These are phyloP conservation scores for Cutaneotrichosporon spelunceum DNA, from an alignment of 1,284 basidiomycete species.

Conservation along the genomic window DNA sequence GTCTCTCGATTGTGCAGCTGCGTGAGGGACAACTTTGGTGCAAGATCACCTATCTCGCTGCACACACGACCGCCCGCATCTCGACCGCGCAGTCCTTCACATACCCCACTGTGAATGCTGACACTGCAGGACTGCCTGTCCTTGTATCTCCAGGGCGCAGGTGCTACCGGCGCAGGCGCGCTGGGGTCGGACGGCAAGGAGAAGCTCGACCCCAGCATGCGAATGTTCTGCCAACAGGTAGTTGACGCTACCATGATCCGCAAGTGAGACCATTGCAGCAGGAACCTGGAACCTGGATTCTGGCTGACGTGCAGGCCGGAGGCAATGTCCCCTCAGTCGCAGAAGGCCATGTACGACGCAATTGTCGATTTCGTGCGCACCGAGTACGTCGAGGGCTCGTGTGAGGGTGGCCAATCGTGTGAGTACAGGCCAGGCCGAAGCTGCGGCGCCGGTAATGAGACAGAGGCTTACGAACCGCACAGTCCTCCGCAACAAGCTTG, in stretches of 20 bases:
- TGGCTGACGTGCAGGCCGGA: slow-evolving; percentile 30
- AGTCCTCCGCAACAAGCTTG: slow-evolving; percentile 81
- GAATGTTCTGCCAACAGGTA: slow-evolving; percentile 52
- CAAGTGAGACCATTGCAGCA: slow-evolving; percentile 32
- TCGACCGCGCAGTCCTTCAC: background rate
- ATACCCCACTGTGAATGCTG: background rate
- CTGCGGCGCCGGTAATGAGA: background rate
- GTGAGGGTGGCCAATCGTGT: slow-evolving; percentile 50
- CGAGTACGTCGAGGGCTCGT: slow-evolving; percentile 51
- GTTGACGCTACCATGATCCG: slow-evolving; percentile 48
- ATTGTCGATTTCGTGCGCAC: slow-evolving; percentile 48
- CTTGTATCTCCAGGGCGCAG: slow-evolving; percentile 52
- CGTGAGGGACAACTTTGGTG: background rate
- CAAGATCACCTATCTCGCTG: background rate
- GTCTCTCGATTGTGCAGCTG: slow-evolving; percentile 14
- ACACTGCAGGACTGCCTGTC: slow-evolving; percentile 47
- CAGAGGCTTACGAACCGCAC: slow-evolving; percentile 5
- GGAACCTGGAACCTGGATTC: background rate
- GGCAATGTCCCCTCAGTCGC: slow-evolving; percentile 35
- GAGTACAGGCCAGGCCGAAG: slow-evolving; percentile 22
- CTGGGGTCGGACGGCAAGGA: slow-evolving; percentile 51
- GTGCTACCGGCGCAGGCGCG: slow-evolving; percentile 29
- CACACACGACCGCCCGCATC: background rate
- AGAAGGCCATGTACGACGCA: slow-evolving; percentile 47
- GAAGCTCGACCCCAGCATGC: slow-evolving; percentile 46